Evolutionary conservation across 2,329 filamentous ascomycete species (phyloP), one percentile per base, ranked within the genome.

Genomic region (Xylariaceae sp.): DNA sequence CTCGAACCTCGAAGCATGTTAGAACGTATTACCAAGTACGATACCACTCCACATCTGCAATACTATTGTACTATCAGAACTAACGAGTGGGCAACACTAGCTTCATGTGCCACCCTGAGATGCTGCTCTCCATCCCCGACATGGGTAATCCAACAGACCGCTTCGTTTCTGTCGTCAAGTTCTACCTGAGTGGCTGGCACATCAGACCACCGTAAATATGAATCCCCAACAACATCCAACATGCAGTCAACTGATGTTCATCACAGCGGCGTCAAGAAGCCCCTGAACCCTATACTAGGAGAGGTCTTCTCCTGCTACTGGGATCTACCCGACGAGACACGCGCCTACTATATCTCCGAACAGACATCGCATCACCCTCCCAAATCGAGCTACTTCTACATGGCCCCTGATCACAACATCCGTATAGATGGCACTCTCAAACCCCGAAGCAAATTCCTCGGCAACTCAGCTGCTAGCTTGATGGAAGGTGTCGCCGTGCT

Each of bases 61-160:
- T 32, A 32, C n/a, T n/a, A n/a, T n/a, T n/a, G n/a, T n/a, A n/a
- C n/a, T n/a, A n/a, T n/a, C n/a, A n/a, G n/a, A n/a, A n/a, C n/a
- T n/a, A 23, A 6, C 11, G 2, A 7, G n/a, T 17, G 22, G 16
- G 23, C 12, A 34, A 17, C 35, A 46, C 32, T 22, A 96, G 91
- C 75, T 98, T 98, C 76, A 98, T 98, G 93, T 94, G 92, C 59
- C 93, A 98, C 65, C 93, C 93, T 33, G 93, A 98, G 69, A 94
- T 90, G 62, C 83, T 98, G 23, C 81, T 98, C 4, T 85, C 86
- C 25, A 93, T 97, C 67, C 80, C 92, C 36, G 73, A 81, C 37
- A 87, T 96, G 57, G 87, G 97, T 41, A 92, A 98, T 62, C 92
- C 93, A 1, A 74, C 89, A 45, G 75, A 92, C 61, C 82, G 93